These are phyloP conservation scores for Aquanectria penicillioides DNA, from an alignment of 2,329 filamentous ascomycete species.

Conservation along the genomic window DNA sequence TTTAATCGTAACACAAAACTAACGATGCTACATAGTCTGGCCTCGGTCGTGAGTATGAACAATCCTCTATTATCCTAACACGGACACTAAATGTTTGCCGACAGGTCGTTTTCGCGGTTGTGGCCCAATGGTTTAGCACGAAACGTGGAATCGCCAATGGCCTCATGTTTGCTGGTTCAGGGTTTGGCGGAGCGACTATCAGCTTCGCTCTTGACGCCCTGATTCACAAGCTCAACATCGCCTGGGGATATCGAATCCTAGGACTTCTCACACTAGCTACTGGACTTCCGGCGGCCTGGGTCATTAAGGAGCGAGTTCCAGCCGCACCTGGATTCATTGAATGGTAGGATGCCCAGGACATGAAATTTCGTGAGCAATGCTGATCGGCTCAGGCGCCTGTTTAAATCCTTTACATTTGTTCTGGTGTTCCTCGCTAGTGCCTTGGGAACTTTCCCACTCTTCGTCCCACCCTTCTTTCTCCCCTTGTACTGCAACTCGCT, in stretches of 20 bases:
- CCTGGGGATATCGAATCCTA: conserved; percentile 63
- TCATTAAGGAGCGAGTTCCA: conserved; percentile 57
- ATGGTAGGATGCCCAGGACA: conserved; percentile 47
- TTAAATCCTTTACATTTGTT: conserved; percentile 60
- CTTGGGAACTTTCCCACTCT: conserved; percentile 67
- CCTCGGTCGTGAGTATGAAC: conserved; percentile 52
- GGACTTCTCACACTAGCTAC: conserved; percentile 61
- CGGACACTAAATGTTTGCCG: too few species aligned
- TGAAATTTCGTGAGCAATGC: neutral
- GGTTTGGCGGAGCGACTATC: conserved; percentile 64
- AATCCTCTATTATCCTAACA: too few species aligned
- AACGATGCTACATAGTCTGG: conserved; percentile 38
- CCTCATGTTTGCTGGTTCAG: conserved; percentile 61
- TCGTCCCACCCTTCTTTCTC: conserved; percentile 69
- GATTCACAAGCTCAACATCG: conserved; percentile 53
- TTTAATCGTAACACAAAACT: neutral
- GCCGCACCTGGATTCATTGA: conserved; percentile 52
- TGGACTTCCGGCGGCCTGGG: conserved; percentile 62
- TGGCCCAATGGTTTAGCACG: conserved; percentile 63
- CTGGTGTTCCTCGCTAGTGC: conserved; percentile 63
- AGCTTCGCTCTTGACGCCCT: conserved; percentile 60
- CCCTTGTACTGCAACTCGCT: conserved; percentile 64
- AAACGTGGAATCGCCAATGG: conserved; percentile 65
- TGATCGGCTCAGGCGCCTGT: conserved; percentile 53
- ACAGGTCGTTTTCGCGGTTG: conserved; percentile 55